These are phyloP conservation scores for Prunus fruticosa DNA, from an alignment of 306 rosid genomes.

Conservation along the genomic window DNA sequence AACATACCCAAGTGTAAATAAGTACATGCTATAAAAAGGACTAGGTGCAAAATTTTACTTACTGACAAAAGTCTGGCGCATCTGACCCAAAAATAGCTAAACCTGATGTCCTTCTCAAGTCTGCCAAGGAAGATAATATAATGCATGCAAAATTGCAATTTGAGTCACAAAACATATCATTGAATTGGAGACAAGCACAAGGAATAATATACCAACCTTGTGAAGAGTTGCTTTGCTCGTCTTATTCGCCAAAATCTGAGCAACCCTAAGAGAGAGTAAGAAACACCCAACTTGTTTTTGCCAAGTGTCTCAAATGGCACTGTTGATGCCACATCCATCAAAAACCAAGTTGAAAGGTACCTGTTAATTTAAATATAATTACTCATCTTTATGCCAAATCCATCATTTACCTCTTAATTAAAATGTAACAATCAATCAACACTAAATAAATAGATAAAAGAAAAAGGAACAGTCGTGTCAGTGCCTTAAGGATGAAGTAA, in stretches of 20 bases:
- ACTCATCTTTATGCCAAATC: too few relatives aligned
- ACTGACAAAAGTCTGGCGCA: slow-evolving; percentile 79
- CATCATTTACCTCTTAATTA: too few relatives aligned
- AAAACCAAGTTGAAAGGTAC: slow-evolving; percentile 85
- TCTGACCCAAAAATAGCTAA: slow-evolving; percentile 81
- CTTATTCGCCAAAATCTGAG: slow-evolving; percentile 86
- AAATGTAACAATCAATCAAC: too few relatives aligned
- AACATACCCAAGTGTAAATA: too few relatives aligned
- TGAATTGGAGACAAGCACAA: not conserved
- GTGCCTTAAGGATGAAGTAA: too few relatives aligned
- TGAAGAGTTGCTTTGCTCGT: slow-evolving; percentile 74
- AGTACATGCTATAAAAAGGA: not conserved
- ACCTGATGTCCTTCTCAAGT: slow-evolving; percentile 97
- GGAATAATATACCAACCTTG: slow-evolving; percentile 43
- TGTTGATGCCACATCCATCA: slow-evolving; percentile 91
- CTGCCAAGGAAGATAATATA: slow-evolving; percentile 32
- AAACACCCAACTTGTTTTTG: slow-evolving; percentile 41
- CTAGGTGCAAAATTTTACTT: slow-evolving; percentile 24
- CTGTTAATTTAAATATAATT: slow-evolving; percentile 21
- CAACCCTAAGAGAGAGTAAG: slow-evolving; percentile 63
- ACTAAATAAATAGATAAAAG: too few relatives aligned
- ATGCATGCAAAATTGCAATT: not conserved
- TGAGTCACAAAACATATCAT: not conserved
- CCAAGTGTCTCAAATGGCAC: slow-evolving; percentile 74
- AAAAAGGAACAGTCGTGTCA: too few relatives aligned